phyloP scores from a whole-genome alignment of 192 early-diverging fungal species.

The Paraglomus occultum region DNA sequence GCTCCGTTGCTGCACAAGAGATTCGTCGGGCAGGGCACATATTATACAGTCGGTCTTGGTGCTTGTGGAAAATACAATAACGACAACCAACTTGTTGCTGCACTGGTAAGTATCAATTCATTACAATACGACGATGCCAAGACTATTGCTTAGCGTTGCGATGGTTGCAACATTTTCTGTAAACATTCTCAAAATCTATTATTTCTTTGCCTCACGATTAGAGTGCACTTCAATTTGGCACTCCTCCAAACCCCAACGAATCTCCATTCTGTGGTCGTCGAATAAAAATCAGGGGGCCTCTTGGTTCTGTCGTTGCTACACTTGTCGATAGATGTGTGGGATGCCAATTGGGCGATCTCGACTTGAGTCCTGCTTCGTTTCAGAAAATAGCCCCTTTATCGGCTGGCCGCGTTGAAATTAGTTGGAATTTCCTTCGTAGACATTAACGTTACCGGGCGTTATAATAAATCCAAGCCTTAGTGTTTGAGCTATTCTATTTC shows the following conservation, averaged over 20 bases:
- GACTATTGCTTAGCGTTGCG: background rate
- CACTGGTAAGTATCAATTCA: conserved; percentile 4
- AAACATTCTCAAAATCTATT: too few relatives aligned
- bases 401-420: conserved; percentile 33
- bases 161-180: background rate
- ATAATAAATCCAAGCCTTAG: too few relatives aligned
- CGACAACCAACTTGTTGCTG: conserved; percentile 25
- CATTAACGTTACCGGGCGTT: too few relatives aligned
- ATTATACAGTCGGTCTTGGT: background rate
- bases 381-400: conserved; percentile 32
- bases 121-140: background rate
- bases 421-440: conserved; percentile 36
- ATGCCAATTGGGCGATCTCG: conserved; percentile 43
- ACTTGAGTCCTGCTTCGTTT: conserved; percentile 52
- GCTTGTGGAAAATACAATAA: conserved; percentile 14
- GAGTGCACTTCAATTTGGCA: background rate
- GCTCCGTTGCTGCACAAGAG: too few relatives aligned
- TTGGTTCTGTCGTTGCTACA: background rate
- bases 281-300: background rate
- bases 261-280: background rate
- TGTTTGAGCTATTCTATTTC: too few relatives aligned
- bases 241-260: background rate
- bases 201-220: background rate
- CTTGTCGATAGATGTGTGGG: conserved; percentile 39
- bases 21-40: too few relatives aligned